Evolutionary conservation across 495 filamentous ascomycete species (phyloP), one percentile per base, ranked within the genome.

Genomic region (Hyaloscypha hepaticicola): DNA sequence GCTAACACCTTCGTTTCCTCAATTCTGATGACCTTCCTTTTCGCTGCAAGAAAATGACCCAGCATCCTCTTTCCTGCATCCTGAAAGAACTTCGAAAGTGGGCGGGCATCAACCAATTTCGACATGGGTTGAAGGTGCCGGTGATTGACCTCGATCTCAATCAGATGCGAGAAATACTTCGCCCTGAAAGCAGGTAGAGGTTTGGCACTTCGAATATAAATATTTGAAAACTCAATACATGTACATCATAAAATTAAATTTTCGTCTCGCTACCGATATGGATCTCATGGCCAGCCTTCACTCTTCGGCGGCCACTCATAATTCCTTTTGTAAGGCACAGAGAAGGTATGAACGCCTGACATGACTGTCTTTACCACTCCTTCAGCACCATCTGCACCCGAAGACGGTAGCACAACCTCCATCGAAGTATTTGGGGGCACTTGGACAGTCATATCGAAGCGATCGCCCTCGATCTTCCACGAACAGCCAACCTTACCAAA

Each of bases 81-180:
- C 19, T 67, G 56, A 1, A 67, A 22, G 29, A 28, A 31, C 73
- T 11, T 16, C 1, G 60, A 51, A 1, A 67, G 29, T 22, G 65
- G 60, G 5, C 9, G 24, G 19, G 55, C 73, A 27, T 66, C 64
- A 16, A 74, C 71, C 19, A 83, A 63, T 31, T 68, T 71, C 34
- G 78, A 76, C 55, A 80, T 68, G 58, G 76, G 79, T 49, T 74
- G 72, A 56, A 74, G 69, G 34, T 74, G 76, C 31, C 79, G 74
- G 9, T 76, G 77, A 19, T 81, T 71, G 14, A 86, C 66, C 45
- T 83, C 75, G 24, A 79, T 7, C 63, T 88, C 86, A n/a, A 82
- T 70, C 1, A 78, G 76, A 60, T 87, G 71, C 56, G 77, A 75
- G 68, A 83, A 78, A 67, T 84, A 88, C 21, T 76, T 79, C n/a